A percentile compares a stretch with the other conserved stretches of the same genome.
phyloP scores from a whole-genome alignment of 441 rosid species.

The Flueggea neowawraea region DNA sequence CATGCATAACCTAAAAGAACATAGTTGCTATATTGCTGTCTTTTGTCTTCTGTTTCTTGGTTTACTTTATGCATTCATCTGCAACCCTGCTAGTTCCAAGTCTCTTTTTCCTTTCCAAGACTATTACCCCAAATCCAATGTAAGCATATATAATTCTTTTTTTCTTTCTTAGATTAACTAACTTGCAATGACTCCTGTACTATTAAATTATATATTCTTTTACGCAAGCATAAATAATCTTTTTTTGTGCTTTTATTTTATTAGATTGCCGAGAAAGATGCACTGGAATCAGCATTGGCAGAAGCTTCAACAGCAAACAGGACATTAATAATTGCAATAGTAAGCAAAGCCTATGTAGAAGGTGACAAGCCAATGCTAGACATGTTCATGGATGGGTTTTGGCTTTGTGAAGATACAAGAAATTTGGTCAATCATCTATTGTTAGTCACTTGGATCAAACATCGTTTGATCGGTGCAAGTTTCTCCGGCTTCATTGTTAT shows the following conservation, averaged over 20 bases:
- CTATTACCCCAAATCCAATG: background rate
- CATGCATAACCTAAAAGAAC: conserved; percentile 2
- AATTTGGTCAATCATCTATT: conserved; percentile 27
- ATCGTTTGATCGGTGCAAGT: conserved; percentile 39
- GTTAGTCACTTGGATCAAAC: conserved; percentile 34
- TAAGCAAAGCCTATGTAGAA: conserved; percentile 44
- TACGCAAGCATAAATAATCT: background rate
- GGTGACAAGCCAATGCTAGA: conserved; percentile 40
- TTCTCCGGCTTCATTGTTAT: conserved; percentile 45
- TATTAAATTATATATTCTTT: no score
- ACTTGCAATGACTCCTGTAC: no score
- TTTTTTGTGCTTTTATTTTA: background rate
- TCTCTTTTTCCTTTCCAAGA: conserved; percentile 1
- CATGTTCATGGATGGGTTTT: conserved; percentile 41
- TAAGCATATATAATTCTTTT: background rate
- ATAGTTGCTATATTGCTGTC: background rate
- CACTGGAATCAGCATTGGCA: conserved; percentile 25
- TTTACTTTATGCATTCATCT: conserved; percentile 10
- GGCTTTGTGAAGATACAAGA: conserved; percentile 40
- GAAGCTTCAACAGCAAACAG: conserved; percentile 25
- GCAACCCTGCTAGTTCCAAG: background rate
- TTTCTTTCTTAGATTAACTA: background rate
- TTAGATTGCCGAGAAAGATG: conserved; percentile 1
- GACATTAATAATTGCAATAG: conserved; percentile 40
- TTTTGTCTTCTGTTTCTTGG: conserved; percentile 8